A percentile compares a stretch with the other conserved stretches of the same genome.
phyloP scores from a whole-genome alignment of 2,329 filamentous ascomycete species.

The Furcasterigmium furcatum region DNA sequence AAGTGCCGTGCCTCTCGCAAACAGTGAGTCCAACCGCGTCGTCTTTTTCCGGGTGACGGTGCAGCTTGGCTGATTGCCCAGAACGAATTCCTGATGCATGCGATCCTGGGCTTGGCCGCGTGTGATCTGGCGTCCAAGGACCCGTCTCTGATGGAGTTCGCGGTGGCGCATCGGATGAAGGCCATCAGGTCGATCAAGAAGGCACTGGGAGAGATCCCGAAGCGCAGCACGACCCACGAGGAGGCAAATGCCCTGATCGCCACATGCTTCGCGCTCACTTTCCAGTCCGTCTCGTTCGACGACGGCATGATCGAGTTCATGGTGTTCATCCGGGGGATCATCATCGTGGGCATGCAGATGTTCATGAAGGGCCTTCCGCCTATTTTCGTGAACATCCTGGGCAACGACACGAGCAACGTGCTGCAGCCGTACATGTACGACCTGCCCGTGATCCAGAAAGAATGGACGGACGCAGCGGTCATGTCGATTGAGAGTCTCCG shows the following conservation, averaged over 20 bases:
- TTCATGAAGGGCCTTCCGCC: slow-evolving; percentile 43
- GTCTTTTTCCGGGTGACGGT: neutral
- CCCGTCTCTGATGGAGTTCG: slow-evolving; percentile 48
- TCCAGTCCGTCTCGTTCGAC: slow-evolving; percentile 54
- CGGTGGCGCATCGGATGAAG: slow-evolving; percentile 62
- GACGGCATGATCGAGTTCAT: slow-evolving; percentile 60
- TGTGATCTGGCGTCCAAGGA: slow-evolving; percentile 56
- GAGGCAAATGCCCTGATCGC: slow-evolving; percentile 58
- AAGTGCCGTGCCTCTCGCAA: slow-evolving; percentile 65
- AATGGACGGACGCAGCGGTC: slow-evolving; percentile 44
- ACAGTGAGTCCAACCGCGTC: slow-evolving; percentile 43
- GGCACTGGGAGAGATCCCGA: slow-evolving; percentile 40
- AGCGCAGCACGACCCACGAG: slow-evolving; percentile 36
- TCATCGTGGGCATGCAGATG: slow-evolving; percentile 54
- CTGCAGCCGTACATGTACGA: slow-evolving; percentile 42
- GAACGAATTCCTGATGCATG: slow-evolving; percentile 69
- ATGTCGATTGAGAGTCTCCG: slow-evolving; percentile 36
- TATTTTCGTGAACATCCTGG: slow-evolving; percentile 45
- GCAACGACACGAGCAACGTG: slow-evolving; percentile 33
- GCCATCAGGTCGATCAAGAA: slow-evolving; percentile 62
- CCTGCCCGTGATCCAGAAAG: slow-evolving; percentile 40
- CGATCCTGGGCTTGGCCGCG: slow-evolving; percentile 64
- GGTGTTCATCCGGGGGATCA: slow-evolving; percentile 56
- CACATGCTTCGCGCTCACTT: slow-evolving; percentile 56
- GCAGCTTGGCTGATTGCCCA: slow-evolving; percentile 18